Base-by-base conservation (phyloP, 352 stramenopile species). In the Thraustochytrium striatum region DNA sequence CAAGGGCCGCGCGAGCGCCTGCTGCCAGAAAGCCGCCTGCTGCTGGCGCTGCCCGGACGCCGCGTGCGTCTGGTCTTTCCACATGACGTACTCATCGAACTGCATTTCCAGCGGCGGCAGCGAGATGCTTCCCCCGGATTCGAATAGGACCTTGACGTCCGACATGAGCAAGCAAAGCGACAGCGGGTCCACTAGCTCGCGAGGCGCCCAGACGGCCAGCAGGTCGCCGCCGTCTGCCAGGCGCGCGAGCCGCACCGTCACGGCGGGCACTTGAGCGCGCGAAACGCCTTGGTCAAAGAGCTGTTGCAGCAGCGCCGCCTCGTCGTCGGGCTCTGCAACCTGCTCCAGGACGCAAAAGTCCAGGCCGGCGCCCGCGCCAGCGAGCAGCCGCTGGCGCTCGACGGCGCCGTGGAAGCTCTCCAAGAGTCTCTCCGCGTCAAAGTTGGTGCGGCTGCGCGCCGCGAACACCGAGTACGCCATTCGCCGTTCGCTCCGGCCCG, bases 91-190 rank as follows among this genome's bases (percentile, higher is more conserved):
- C 16, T 75, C 65, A 21, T 75, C 65, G 39, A 35, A 75, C 52
- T 75, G 65, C 1, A 75, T 38, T 43, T 75, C 65, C 41, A 75
- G 65, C 19, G 65, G 65, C 21, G 65, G 13, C 9, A 75, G 65
- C 32, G 65, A 8, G 30, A 75, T 33, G 13, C 28, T 9, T 5
- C 25, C 3, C 33, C 44, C 44, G 8, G 65, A 58, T 7, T 75
- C 65, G 50, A 61, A 75, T 16, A 75, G 52, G 30, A 75, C 28
- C 65, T 75, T 75, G 43, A 75, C 25, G 32, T 75, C 65, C 7
- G 65, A 75, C 28, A 75, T 41, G 21, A 75, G 41, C 39, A 75
- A 30, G 65, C 41, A 75, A 25, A 75, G 50, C 19, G 65, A 75
- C 28, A 72, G 50, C 32, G 65, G 65, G 50, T 75, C 65, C 0